These are phyloP conservation scores for Malassezia sp. DNA, from an alignment of 1,284 basidiomycete genomes.

Conservation along the genomic window DNA sequence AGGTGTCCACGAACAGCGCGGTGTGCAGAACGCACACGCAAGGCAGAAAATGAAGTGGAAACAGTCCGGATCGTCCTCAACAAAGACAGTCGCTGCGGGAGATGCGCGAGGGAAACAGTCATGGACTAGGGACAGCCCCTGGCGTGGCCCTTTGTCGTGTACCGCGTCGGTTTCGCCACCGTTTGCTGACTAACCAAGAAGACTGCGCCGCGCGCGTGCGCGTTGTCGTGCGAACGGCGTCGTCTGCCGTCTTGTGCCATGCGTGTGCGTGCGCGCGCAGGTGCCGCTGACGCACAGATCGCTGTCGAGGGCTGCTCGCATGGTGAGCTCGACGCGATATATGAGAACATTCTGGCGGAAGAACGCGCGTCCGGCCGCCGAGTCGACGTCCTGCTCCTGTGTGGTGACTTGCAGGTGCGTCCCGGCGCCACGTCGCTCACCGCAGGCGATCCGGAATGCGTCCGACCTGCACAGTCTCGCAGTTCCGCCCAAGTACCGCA, in stretches of 20 bases:
- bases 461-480: slow-evolving; percentile 80
- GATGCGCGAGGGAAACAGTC: too few relatives aligned
- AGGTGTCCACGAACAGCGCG: too few relatives aligned
- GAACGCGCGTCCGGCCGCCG: slow-evolving; percentile 58
- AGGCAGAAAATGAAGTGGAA: too few relatives aligned
- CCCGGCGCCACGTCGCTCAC: not conserved
- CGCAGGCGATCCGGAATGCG: slow-evolving; percentile 65
- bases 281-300: slow-evolving; percentile 51
- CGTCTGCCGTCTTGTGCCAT: not conserved
- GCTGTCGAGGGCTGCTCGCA: slow-evolving; percentile 94
- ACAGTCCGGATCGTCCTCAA: not conserved
- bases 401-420: slow-evolving; percentile 74
- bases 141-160: too few relatives aligned
- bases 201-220: not conserved
- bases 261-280: not conserved
- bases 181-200: slow-evolving; percentile 2
- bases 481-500: slow-evolving; percentile 76
- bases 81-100: too few relatives aligned
- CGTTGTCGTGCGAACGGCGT: not conserved
- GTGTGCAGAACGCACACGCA: too few relatives aligned
- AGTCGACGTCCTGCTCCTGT: slow-evolving; percentile 72
- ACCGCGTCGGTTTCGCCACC: not conserved
- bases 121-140: too few relatives aligned
- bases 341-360: slow-evolving; percentile 59
- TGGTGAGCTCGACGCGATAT: slow-evolving; percentile 58